Conservation (phyloP, 352 stramenopile genomes). For the Aphanomyces astaci region DNA sequence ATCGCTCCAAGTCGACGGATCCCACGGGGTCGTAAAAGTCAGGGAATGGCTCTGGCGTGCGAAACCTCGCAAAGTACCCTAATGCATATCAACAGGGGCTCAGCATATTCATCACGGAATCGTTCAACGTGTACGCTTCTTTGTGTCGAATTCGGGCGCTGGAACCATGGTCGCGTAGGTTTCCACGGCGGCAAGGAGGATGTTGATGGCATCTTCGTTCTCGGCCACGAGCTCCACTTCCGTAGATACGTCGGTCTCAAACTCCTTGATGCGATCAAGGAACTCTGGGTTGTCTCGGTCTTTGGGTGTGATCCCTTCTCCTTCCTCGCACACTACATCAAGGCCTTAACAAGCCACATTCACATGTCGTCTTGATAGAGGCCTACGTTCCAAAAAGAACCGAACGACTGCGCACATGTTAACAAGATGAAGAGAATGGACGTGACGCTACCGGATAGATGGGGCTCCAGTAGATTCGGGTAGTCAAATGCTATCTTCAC, state of each 20-base stretch:
- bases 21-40: slow-evolving; percentile 23
- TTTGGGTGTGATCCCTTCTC: slow-evolving; percentile 43
- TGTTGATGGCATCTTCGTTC: slow-evolving; percentile 38
- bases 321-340: slow-evolving; percentile 32
- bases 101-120: no score
- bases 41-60: slow-evolving; percentile 17
- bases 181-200: slow-evolving; percentile 38
- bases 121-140: not conserved
- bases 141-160: slow-evolving; percentile 36
- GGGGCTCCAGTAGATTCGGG: slow-evolving; percentile 48
- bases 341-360: not conserved
- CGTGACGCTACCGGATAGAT: slow-evolving; percentile 33
- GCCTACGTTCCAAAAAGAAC: slow-evolving; percentile 17
- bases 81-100: no score
- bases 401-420: not conserved
- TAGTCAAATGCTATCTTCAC: slow-evolving; percentile 52
- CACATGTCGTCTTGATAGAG: no score
- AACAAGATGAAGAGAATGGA: not conserved
- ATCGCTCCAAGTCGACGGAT: slow-evolving; percentile 40
- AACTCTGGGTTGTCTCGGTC: slow-evolving; percentile 29
- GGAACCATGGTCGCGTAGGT: slow-evolving; percentile 37
- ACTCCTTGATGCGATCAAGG: slow-evolving; percentile 47
- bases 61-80: slow-evolving; percentile 11
- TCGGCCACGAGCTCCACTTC: slow-evolving; percentile 63
- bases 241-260: slow-evolving; percentile 56